Evolutionary conservation across 2,329 filamentous ascomycete species (phyloP).

Genomic region (Ambrosiella xylebori): DNA sequence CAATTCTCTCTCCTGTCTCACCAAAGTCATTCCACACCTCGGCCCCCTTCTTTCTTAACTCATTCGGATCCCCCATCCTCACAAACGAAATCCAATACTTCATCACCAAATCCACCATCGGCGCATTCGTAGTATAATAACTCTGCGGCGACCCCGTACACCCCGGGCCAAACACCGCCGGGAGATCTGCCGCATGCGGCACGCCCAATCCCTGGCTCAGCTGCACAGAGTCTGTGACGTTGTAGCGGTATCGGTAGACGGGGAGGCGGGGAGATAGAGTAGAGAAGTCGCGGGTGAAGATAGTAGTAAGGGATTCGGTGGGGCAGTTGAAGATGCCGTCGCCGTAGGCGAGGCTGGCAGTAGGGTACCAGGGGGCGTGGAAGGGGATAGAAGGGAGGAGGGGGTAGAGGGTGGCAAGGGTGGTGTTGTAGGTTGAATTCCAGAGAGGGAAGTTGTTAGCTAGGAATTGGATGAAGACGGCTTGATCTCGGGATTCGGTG

Average conservation of each 20-base stretch:
- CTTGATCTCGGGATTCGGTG: slow-evolving; percentile 20
- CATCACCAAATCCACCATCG: slow-evolving; percentile 30
- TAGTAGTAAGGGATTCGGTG: slow-evolving; percentile 16
- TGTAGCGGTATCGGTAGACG: slow-evolving; percentile 33
- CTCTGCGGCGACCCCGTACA: slow-evolving; percentile 19
- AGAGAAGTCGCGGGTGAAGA: slow-evolving; percentile 17
- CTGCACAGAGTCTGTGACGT: slow-evolving; percentile 26
- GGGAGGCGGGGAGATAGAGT: slow-evolving; percentile 9
- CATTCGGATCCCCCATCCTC: slow-evolving; percentile 27
- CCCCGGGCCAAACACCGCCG: slow-evolving; percentile 31
- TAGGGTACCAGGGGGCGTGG: slow-evolving; percentile 28
- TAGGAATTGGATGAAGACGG: slow-evolving; percentile 25
- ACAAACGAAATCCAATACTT: slow-evolving; percentile 35
- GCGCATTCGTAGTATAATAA: slow-evolving; percentile 28
- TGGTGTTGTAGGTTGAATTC: slow-evolving; percentile 20
- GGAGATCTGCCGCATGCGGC: slow-evolving; percentile 30
- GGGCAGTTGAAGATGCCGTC: slow-evolving; percentile 31
- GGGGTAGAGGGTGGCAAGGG: slow-evolving; percentile 26
- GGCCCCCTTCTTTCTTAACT: slow-evolving; percentile 18
- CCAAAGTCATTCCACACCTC: slow-evolving; percentile 28
- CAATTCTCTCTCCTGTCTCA: slow-evolving; percentile 17
- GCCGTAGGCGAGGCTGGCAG: slow-evolving; percentile 26
- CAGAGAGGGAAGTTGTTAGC: slow-evolving; percentile 31
- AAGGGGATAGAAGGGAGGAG: slow-evolving; percentile 19
- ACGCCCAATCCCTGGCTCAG: slow-evolving; percentile 26